Conservation (phyloP, 768 basidiomycete genomes). For the Boletus vinaceobasis region DNA sequence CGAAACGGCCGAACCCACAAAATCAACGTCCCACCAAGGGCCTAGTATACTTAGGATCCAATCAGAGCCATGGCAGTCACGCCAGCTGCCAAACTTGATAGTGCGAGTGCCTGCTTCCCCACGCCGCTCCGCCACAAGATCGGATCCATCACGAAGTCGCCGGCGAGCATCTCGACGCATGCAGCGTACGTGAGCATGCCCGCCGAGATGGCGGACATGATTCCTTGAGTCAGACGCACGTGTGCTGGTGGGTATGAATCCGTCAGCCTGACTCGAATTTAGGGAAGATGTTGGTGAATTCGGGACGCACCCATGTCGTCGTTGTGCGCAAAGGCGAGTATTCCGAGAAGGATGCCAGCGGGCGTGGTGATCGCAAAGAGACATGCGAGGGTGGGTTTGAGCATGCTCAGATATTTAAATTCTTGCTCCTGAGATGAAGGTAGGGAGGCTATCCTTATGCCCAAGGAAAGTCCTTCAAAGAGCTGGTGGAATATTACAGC, state of each 20-base stretch:
- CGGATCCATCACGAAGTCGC: slow-evolving; percentile 76
- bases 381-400: slow-evolving; percentile 53
- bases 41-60: slow-evolving; percentile 31
- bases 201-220: slow-evolving; percentile 79
- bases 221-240: slow-evolving; percentile 59
- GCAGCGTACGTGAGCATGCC: slow-evolving; percentile 83
- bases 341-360: slow-evolving; percentile 59
- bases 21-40: background rate
- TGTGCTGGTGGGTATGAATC: slow-evolving; percentile 29
- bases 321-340: slow-evolving; percentile 42
- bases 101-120: slow-evolving; percentile 48
- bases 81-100: slow-evolving; percentile 60
- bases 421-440: slow-evolving; percentile 37
- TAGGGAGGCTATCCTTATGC: slow-evolving; percentile 72
- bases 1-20: background rate
- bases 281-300: background rate
- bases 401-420: slow-evolving; percentile 25
- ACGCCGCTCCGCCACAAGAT: slow-evolving; percentile 40
- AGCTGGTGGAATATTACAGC: slow-evolving; percentile 81
- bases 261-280: background rate
- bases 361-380: slow-evolving; percentile 77
- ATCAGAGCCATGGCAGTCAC: slow-evolving; percentile 62
- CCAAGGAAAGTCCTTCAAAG: slow-evolving; percentile 81
- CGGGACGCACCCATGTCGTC: slow-evolving; percentile 24
- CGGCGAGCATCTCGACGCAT: slow-evolving; percentile 84